A percentile compares a stretch with the other conserved stretches of the same genome.
Evolutionary conservation across 2,329 filamentous ascomycete genomes (phyloP).

Genomic region (Grosmannia clavigera): DNA sequence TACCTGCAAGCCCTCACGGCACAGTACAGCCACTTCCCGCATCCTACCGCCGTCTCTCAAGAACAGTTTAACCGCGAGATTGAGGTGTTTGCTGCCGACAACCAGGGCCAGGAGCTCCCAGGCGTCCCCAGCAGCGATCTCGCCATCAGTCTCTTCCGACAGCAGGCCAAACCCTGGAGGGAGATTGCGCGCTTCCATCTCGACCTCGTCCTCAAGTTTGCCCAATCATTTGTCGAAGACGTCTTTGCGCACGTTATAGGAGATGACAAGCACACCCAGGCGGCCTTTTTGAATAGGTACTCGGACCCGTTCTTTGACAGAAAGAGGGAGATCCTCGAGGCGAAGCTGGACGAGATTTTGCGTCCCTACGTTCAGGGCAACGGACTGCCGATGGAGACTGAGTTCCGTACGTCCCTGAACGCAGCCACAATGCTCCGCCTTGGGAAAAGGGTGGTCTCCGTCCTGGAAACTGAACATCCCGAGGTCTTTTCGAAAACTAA

Average conservation of each 20-base stretch:
- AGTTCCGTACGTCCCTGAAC: constrained; percentile 15
- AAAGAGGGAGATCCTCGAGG: constrained; percentile 16
- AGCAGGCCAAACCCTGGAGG: constrained; percentile 26
- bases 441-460: not conserved
- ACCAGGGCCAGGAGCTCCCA: constrained; percentile 28
- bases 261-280: constrained; percentile 3
- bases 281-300: constrained; percentile 14
- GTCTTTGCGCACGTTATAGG: constrained; percentile 20
- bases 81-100: constrained; percentile 19
- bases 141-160: constrained; percentile 26
- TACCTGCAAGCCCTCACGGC: constrained; percentile 19
- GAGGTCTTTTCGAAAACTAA: not conserved
- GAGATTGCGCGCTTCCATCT: constrained; percentile 25
- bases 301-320: constrained; percentile 14
- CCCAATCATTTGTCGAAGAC: constrained; percentile 25
- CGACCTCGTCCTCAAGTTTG: constrained; percentile 15
- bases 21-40: constrained; percentile 19
- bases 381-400: constrained; percentile 20
- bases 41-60: constrained; percentile 5
- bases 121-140: constrained; percentile 24
- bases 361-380: constrained; percentile 22
- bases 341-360: constrained; percentile 28
- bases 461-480: not conserved
- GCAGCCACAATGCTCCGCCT: not conserved
- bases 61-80: constrained; percentile 16